Base-by-base conservation (phyloP, 257 asterid genomes). In the Eustoma russellianum region DNA sequence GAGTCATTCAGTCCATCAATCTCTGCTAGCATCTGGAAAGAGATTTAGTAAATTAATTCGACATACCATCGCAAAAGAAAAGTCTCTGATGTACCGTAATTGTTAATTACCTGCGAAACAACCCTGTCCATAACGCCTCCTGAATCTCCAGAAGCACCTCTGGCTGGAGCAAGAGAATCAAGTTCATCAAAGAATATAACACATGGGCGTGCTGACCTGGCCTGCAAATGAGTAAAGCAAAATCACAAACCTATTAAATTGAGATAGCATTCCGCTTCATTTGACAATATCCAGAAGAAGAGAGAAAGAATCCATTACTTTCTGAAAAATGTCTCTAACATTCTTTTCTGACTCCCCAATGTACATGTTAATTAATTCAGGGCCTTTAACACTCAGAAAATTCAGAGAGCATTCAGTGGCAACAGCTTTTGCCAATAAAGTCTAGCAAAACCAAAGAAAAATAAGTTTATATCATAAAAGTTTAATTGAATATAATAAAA, bases 61-160 rank as follows among this genome's bases (percentile, higher is more conserved):
- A 19, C 60, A 10, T 15, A 0, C 1, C 33, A 18, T 13, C 13
- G 2, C 8, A 24, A 61, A 47, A 52, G 50, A 45, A 57, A 48
- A 58, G 15, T 35, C n/a, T 57, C 50, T 48, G 53, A 59, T 13
- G 24, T 60, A 41, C 17, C 40, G 0, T 33, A 16, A n/a, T 41
- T 24, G 6, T 11, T 56, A n/a, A 35, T 57, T 64, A 91, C 98
- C 98, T 87, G 98, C 70, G 98, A 92, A 69, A 92, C 97, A 47
- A 87, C 97, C 51, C 98, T 78, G 73, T 92, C 98, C 98, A 87
- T 87, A 24, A 91, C 95, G 43, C 95, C 98, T 41, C 97, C 98
- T 41, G 98, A 92, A 77, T 92, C 98, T 54, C 98, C 97, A 69
- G 97, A 82, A 60, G 90, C 98, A 41, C 98, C 98, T 66, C 98